Conservation (phyloP, 495 filamentous ascomycete genomes). For the Talaromyces ruber region DNA sequence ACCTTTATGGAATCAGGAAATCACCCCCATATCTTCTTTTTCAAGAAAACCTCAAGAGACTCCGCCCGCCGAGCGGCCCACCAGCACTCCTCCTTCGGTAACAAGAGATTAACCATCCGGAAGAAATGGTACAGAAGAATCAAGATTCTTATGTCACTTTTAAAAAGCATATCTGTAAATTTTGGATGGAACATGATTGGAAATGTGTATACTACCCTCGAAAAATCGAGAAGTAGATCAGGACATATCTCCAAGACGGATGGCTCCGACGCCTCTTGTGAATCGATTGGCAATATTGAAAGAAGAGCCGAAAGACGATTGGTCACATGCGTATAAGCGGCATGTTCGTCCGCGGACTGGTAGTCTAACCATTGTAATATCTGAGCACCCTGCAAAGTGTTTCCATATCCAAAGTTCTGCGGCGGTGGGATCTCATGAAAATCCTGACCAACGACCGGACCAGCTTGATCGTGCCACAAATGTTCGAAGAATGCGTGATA, state of each 20-base stretch:
- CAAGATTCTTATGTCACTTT: background rate
- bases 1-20: background rate
- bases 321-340: background rate
- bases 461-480: background rate
- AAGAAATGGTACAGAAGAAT: background rate
- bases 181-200: background rate
- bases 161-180: background rate
- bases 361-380: background rate
- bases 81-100: constrained; percentile 3
- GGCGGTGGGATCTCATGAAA: background rate
- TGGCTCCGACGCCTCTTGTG: background rate
- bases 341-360: background rate
- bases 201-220: constrained; percentile 1
- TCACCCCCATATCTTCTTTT: background rate
- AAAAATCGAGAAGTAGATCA: background rate
- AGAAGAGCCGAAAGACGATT: background rate
- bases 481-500: background rate
- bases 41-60: background rate
- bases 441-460: background rate
- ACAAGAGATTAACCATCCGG: background rate
- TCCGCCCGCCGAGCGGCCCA: background rate
- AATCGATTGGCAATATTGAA: background rate
- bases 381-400: background rate
- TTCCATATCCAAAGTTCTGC: background rate
- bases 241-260: background rate